These are phyloP conservation scores for Spathaspora hagerdaliae DNA, from an alignment of 805 yeast species.

Conservation along the genomic window DNA sequence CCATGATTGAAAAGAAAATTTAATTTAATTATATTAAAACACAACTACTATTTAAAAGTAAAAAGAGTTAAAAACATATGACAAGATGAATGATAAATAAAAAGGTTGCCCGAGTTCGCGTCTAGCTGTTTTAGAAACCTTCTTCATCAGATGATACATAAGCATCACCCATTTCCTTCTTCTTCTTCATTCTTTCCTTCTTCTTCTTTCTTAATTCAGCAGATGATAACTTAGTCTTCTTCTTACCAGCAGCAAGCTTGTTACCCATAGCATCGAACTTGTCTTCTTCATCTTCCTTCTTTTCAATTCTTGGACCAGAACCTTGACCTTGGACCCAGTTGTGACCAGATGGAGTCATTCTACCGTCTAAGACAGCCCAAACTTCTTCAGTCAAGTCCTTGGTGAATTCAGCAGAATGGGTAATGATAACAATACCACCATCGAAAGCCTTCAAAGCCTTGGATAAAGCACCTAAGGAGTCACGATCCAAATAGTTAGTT, in stretches of 20 bases:
- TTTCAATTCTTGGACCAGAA: constrained; percentile 98
- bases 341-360: constrained; percentile 99
- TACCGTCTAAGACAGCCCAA: constrained; percentile 99
- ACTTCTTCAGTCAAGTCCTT: constrained; percentile 99
- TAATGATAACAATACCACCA: constrained; percentile 99
- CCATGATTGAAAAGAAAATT: not conserved
- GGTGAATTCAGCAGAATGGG: constrained; percentile 99
- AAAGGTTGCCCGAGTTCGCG: not conserved
- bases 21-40: not conserved
- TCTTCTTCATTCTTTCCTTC: constrained; percentile 99
- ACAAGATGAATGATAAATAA: not conserved
- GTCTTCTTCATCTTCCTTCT: constrained; percentile 97
- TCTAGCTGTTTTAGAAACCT: constrained; percentile 6
- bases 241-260: constrained; percentile 95
- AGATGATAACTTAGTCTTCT: constrained; percentile 96
- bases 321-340: constrained; percentile 99
- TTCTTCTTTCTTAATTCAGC: constrained; percentile 99
- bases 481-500: constrained; percentile 98
- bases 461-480: constrained; percentile 98
- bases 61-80: not conserved
- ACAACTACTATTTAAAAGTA: not conserved
- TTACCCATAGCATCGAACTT: constrained; percentile 99
- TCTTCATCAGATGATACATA: constrained; percentile 94
- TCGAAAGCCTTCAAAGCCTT: constrained; percentile 98
- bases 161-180: constrained; percentile 99